Evolutionary conservation across 805 yeast species (phyloP).

Genomic region (Metschnikowia continentalis): DNA sequence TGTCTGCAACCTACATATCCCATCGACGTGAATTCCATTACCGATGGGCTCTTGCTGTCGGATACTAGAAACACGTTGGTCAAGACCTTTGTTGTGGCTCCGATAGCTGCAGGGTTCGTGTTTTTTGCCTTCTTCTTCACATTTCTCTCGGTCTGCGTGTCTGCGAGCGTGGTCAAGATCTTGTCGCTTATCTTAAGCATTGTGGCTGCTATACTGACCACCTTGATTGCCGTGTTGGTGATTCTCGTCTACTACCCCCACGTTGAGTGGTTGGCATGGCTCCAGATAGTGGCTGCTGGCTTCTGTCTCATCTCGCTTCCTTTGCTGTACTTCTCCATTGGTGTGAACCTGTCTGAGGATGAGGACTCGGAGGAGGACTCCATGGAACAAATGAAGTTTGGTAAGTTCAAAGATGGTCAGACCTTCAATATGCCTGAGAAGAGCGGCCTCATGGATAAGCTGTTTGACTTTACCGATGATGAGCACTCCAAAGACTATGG

Average conservation of each 20-base stretch:
- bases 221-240: conserved; percentile 50
- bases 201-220: conserved; percentile 51
- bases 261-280: conserved; percentile 70
- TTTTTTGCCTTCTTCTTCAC: conserved; percentile 32
- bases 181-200: conserved; percentile 43
- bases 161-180: conserved; percentile 22
- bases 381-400: conserved; percentile 16
- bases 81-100: conserved; percentile 54
- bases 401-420: conserved; percentile 5
- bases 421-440: not conserved
- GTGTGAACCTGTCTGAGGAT: conserved; percentile 22
- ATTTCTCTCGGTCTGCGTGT: conserved; percentile 23
- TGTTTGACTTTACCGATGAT: conserved; percentile 5
- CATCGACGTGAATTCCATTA: conserved; percentile 27
- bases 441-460: not conserved
- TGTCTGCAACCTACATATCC: conserved; percentile 48
- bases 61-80: conserved; percentile 49
- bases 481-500: conserved; percentile 9
- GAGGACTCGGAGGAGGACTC: conserved; percentile 17
- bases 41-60: conserved; percentile 48
- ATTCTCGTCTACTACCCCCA: conserved; percentile 62
- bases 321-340: conserved; percentile 35
- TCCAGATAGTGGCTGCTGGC: conserved; percentile 62
- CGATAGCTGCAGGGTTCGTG: conserved; percentile 63
- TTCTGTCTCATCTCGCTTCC: conserved; percentile 51